These are phyloP conservation scores for Fusarium irregulare DNA, from an alignment of 2,329 filamentous ascomycete genomes.

Conservation along the genomic window DNA sequence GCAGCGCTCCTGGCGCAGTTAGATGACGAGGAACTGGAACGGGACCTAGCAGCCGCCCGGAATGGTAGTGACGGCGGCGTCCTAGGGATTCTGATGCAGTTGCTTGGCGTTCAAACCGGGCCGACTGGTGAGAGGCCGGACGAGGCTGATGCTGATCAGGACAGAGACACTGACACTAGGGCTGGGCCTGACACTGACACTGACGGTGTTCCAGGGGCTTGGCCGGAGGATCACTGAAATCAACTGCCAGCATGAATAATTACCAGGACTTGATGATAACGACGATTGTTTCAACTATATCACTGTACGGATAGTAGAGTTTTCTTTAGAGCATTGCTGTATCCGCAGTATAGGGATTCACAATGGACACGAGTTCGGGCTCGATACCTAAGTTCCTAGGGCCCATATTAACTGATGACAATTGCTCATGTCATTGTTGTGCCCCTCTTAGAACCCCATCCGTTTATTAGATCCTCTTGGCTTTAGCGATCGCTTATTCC, in stretches of 20 bases:
- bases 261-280: neutral
- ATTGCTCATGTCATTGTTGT: slow-evolving; percentile 8
- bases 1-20: slow-evolving; percentile 43
- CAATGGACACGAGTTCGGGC: neutral
- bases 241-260: slow-evolving; percentile 11
- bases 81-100: slow-evolving; percentile 23
- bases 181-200: slow-evolving; percentile 5
- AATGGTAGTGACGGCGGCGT: slow-evolving; percentile 46
- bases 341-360: neutral
- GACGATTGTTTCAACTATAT: neutral
- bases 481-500: slow-evolving; percentile 26
- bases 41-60: slow-evolving; percentile 47
- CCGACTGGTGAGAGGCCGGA: slow-evolving; percentile 27
- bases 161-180: slow-evolving; percentile 17
- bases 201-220: slow-evolving; percentile 48
- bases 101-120: slow-evolving; percentile 29
- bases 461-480: slow-evolving; percentile 13
- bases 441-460: slow-evolving; percentile 19
- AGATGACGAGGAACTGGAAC: slow-evolving; percentile 50
- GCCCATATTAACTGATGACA: neutral
- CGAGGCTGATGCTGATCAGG: slow-evolving; percentile 25
- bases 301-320: neutral
- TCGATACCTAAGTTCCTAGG: neutral
- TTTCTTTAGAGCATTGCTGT: neutral
- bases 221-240: slow-evolving; percentile 48